Base-by-base conservation (phyloP, 495 filamentous ascomycete genomes). In the Clavariopsis aquatica region DNA sequence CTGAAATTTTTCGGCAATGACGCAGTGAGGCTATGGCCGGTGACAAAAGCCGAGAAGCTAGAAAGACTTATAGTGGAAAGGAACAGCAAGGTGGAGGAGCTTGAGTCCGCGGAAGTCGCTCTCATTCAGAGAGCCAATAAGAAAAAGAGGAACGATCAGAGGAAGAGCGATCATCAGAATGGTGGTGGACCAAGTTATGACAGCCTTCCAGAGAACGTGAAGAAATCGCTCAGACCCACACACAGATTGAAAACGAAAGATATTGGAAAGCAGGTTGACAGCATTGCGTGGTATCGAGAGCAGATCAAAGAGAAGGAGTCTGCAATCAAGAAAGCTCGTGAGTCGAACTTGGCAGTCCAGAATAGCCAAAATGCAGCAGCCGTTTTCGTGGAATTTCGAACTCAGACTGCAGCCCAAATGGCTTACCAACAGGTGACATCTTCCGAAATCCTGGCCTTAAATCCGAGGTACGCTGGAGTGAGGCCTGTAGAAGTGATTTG, bases 1-100 rank as follows among this genome's bases (percentile, higher is more conserved):
- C 52, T 69, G 7, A 19, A 61, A 45, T 65, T 46, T 38, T 75
- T 76, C 38, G 68, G 73, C 6, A 38, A 86, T 5, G 79, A 88
- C 22, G 80, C 80, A 2, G 84, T 81, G 36, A 82, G 81, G 22
- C 77, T 85, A 2, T 91, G 88, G 87, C 82, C 88, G 27, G 69
- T 68, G 9, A 69, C 59, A 6, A 74, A 73, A 47, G 57, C 52
- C 22, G 69, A 71, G 2, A 72, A 70, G 27, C 59, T 77, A 2
- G 62, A 74, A 26, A 49, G 57, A 2, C 62, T 76, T 9, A 68
- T 76, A 9, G 23, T 54, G 15, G 61, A 58, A 17, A 62, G 73
- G 3, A 70, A 74, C 41, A 29, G 46, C 2, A 57, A 59, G 15
- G 71, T 68, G 12, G 62, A 70, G 26, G 36, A 70, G 22, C 60